Percentiles rank a stretch among this genome's conserved stretches.
phyloP scores from a whole-genome alignment of 371 early-diverging fungal species.

The Mucor lusitanicus region DNA sequence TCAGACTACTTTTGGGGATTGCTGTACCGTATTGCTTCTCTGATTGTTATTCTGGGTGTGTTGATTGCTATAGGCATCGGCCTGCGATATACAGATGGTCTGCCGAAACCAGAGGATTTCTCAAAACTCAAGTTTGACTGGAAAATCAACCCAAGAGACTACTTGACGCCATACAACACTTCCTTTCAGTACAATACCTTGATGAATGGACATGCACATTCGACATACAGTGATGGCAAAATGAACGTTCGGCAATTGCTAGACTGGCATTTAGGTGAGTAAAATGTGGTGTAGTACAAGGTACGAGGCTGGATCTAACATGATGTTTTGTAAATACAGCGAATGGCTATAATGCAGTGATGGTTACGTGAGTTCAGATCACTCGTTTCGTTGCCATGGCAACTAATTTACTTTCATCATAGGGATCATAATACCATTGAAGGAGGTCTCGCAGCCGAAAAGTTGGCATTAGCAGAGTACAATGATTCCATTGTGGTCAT shows the following conservation, averaged over 20 bases:
- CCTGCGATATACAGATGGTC: slow-evolving; percentile 36
- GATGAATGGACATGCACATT: slow-evolving; percentile 74
- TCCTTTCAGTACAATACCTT: slow-evolving; percentile 65
- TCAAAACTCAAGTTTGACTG: slow-evolving; percentile 55
- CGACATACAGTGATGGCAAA: slow-evolving; percentile 68
- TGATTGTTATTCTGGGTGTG: slow-evolving; percentile 35
- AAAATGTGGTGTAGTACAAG: background rate
- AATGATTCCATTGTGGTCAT: slow-evolving; percentile 65
- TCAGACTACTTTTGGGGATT: slow-evolving; percentile 28
- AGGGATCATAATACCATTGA: slow-evolving; percentile 75
- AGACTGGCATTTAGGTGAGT: slow-evolving; percentile 65
- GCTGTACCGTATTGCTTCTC: slow-evolving; percentile 15
- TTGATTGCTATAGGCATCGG: slow-evolving; percentile 46
- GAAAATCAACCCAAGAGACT: slow-evolving; percentile 58
- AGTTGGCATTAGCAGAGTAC: slow-evolving; percentile 57
- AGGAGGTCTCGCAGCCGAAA: slow-evolving; percentile 69
- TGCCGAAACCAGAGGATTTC: slow-evolving; percentile 38
- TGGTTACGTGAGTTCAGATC: slow-evolving; percentile 49
- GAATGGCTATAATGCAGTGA: slow-evolving; percentile 76
- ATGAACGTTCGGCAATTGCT: slow-evolving; percentile 65
- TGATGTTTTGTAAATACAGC: slow-evolving; percentile 32
- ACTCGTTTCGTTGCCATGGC: background rate
- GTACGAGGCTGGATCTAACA: no score
- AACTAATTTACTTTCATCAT: background rate
- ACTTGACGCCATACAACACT: slow-evolving; percentile 58